Conservation (phyloP, 2,329 filamentous ascomycete species). For the Xylariaceae sp. region DNA sequence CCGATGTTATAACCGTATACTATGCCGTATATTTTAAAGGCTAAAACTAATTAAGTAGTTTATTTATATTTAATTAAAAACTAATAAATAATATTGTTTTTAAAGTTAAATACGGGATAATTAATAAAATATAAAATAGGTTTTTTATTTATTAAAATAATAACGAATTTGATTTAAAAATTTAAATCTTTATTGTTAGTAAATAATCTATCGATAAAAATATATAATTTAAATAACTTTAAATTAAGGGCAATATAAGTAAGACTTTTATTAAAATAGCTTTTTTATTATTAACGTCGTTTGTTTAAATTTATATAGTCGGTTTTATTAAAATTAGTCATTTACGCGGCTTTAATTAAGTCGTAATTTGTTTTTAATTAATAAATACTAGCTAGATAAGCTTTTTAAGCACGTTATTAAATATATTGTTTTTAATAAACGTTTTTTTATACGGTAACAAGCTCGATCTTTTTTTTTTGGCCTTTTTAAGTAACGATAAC, state of each 20-base stretch:
- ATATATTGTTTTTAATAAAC: not conserved
- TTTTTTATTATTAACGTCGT: too few relatives aligned
- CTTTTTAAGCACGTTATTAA: not conserved
- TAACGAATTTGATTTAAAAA: too few relatives aligned
- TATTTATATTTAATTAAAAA: constrained; percentile 2
- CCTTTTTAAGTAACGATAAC: too few relatives aligned
- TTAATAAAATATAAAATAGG: not conserved
- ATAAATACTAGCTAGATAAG: not conserved
- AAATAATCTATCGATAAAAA: too few relatives aligned
- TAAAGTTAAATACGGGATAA: constrained; percentile 3
- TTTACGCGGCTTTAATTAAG: not conserved
- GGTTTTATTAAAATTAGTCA: not conserved
- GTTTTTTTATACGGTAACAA: not conserved
- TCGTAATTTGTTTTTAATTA: too few relatives aligned
- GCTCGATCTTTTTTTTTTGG: not conserved
- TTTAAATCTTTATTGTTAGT: too few relatives aligned
- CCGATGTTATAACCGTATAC: not conserved
- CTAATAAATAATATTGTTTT: constrained; percentile 3
- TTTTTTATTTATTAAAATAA: not conserved
- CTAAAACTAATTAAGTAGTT: not conserved
- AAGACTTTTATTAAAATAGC: too few relatives aligned
- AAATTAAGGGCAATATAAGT: too few relatives aligned
- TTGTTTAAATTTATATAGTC: not conserved
- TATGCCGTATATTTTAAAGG: constrained; percentile 3
- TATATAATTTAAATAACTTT: too few relatives aligned